These are phyloP conservation scores for Saturnispora gosingensis DNA, from an alignment of 805 yeast species.

Conservation along the genomic window DNA sequence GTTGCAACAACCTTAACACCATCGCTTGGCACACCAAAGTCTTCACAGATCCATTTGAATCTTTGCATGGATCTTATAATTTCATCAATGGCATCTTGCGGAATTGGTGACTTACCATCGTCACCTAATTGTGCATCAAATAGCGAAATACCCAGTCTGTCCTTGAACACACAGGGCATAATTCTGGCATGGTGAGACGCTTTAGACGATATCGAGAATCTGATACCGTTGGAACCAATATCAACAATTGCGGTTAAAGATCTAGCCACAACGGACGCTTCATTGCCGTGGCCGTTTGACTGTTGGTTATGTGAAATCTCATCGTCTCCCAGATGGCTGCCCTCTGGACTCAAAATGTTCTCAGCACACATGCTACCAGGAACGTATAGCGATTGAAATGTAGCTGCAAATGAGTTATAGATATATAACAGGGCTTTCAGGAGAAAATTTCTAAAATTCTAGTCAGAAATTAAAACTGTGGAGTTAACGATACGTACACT, in stretches of 20 bases:
- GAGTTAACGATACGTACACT: neutral
- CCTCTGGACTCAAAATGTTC: constrained; percentile 22
- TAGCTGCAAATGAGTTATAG: neutral
- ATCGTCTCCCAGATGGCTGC: constrained; percentile 17
- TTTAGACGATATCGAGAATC: constrained; percentile 63
- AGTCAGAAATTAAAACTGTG: neutral
- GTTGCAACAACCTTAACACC: constrained; percentile 65
- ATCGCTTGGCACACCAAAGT: constrained; percentile 56
- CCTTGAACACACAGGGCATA: constrained; percentile 72
- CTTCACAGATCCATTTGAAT: constrained; percentile 60
- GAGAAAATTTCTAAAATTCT: neutral
- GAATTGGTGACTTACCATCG: constrained; percentile 41
- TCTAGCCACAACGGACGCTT: constrained; percentile 48
- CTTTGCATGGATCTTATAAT: constrained; percentile 56
- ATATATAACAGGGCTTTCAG: neutral
- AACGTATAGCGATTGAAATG: neutral
- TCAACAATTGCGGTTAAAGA: constrained; percentile 61
- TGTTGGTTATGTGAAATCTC: neutral
- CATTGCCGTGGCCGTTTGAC: constrained; percentile 26
- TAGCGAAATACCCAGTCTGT: constrained; percentile 59
- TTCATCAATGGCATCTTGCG: constrained; percentile 47
- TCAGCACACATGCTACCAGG: constrained; percentile 17
- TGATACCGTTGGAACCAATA: constrained; percentile 67
- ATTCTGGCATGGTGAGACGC: constrained; percentile 64
- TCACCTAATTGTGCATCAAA: constrained; percentile 49